These are phyloP conservation scores for Paspalum vaginatum DNA, from an alignment of 176 grass and related monocot genomes.

Conservation along the genomic window DNA sequence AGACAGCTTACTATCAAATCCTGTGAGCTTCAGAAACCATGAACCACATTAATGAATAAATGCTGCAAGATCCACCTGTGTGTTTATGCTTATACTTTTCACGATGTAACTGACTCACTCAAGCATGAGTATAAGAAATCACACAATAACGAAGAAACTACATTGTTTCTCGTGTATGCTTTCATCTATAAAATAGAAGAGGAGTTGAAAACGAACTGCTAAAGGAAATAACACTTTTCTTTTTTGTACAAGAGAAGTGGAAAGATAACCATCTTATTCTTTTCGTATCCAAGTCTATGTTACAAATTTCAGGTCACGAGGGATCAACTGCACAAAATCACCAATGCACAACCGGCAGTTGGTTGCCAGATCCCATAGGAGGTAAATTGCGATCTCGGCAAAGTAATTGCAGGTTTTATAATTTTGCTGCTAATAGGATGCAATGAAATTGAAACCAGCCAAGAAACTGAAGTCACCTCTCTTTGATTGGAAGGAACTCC, in stretches of 20 bases:
- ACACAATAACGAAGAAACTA: neutral
- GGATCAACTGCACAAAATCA: neutral
- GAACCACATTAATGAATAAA: slow-evolving; percentile 18
- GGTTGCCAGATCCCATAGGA: neutral
- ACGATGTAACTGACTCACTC: neutral
- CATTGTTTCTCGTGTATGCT: neutral
- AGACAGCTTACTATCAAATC: slow-evolving; percentile 92
- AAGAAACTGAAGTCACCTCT: slow-evolving; percentile 55
- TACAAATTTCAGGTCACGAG: neutral
- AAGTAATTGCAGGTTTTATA: neutral
- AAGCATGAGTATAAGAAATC: slow-evolving; percentile 12
- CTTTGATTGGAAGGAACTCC: slow-evolving; percentile 86
- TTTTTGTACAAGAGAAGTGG: neutral
- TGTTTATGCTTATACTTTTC: neutral
- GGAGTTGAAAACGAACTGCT: neutral
- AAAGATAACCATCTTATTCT: neutral
- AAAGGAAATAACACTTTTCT: neutral
- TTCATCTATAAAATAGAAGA: neutral
- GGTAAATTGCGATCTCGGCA: neutral
- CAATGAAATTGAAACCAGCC: neutral
- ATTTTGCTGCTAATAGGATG: slow-evolving; percentile 4
- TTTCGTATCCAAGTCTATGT: neutral
- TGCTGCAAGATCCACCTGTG: neutral
- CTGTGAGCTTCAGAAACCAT: slow-evolving; percentile 69
- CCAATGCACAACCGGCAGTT: neutral